Base-by-base conservation (phyloP, 2,329 filamentous ascomycete genomes). In the Alternaria gaisen region DNA sequence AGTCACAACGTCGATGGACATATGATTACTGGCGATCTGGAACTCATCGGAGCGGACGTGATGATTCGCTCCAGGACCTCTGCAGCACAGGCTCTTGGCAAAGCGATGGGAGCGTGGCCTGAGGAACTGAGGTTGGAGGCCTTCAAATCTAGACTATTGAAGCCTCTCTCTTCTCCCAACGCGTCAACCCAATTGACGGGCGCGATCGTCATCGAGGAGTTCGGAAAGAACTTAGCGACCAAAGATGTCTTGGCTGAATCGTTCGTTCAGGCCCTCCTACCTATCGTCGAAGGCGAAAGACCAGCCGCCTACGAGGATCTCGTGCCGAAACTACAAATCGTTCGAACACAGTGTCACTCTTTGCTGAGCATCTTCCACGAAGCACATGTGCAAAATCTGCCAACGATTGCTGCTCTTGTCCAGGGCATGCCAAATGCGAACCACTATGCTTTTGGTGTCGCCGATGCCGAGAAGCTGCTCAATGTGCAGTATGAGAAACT, bases 11-110 rank as follows among this genome's bases (percentile, higher is more conserved):
- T 99, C 18, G 95, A 99, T 77, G 95, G 94, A 10, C 94, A 97
- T 69, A 97, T 99, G 90, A 93, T 99, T 83, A 92, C 94, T 75
- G 95, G 96, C 53, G 96, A 99, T 72, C 90, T 98, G 47, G 96
- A 99, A 74, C 84, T 99, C 42, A 94, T 99, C 26, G 94, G 95
- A 32, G 87, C 91, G 71, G 95, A 99, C 61, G 90, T 90, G 7
- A 87, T 99, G 78, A 88, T 98, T 51, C 89, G 94, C 63, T 97
- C 94, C 8, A 91, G 94, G 68, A 90, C 96, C n/a, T 91, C 88
- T 60, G 92, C 94, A 12, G 92, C 94, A 20, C 89, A 87, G 72
- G 95, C 95, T 3, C 88, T 99, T 79, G 95, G 94, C 34, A 86
- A 92, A 66, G 85, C 96, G 42, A 91, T 99, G 82, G 88, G 90